Conservation (phyloP, 75 land plant genomes). For the Pinus taeda region DNA sequence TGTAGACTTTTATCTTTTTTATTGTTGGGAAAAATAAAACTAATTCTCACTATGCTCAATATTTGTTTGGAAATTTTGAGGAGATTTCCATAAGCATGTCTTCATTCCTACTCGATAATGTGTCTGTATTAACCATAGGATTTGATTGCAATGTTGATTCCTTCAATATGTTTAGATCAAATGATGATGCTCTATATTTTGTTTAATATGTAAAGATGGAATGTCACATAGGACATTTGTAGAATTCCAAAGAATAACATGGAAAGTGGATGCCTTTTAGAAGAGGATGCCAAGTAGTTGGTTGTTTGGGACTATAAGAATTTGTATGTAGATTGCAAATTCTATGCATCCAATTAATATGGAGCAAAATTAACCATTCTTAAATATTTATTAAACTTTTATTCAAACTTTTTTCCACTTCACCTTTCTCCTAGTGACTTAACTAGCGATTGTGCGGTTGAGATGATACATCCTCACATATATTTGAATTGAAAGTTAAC, state of each 20-base stretch:
- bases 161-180: not conserved
- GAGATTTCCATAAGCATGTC: not conserved
- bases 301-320: conserved; percentile 66
- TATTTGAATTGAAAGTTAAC: no score
- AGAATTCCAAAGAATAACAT: conserved; percentile 53
- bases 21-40: no score
- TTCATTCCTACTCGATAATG: not conserved
- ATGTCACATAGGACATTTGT: conserved; percentile 7
- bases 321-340: no score
- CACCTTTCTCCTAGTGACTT: conserved; percentile 53
- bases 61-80: no score
- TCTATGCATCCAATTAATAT: no score
- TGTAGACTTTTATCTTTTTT: no score
- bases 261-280: conserved; percentile 49
- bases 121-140: not conserved
- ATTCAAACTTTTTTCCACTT: conserved; percentile 79
- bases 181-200: not conserved
- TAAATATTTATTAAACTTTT: conserved; percentile 63
- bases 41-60: no score
- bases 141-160: no score
- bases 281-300: conserved; percentile 46
- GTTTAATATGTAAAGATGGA: conserved; percentile 4
- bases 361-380: no score
- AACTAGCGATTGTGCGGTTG: conserved; percentile 71
- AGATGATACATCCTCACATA: conserved; percentile 21